These are phyloP conservation scores for Ustilaginoidea virens DNA, from an alignment of 2,329 filamentous ascomycete species.

Conservation along the genomic window DNA sequence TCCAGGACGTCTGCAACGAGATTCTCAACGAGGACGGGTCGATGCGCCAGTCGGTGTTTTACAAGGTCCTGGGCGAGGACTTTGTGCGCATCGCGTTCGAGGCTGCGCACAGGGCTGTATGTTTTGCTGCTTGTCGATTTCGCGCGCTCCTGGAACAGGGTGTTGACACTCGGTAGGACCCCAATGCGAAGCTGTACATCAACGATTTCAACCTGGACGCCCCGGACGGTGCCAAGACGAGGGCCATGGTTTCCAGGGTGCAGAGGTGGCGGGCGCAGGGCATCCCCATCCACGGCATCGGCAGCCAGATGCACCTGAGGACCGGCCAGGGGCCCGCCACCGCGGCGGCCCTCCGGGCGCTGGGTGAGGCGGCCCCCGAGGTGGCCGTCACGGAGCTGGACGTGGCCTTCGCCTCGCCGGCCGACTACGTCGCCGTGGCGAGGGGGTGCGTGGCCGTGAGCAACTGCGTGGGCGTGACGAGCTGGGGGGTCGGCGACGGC, in stretches of 20 bases:
- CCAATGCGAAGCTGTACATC: conserved; percentile 55
- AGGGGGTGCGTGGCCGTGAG: conserved; percentile 40
- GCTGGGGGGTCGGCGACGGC: conserved; percentile 38
- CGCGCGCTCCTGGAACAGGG: no score
- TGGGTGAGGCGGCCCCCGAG: conserved; percentile 35
- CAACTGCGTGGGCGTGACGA: conserved; percentile 51
- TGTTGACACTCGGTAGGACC: no score
- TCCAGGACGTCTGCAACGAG: conserved; percentile 3
- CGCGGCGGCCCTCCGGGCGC: conserved; percentile 32
- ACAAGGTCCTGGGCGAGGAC: conserved; percentile 50
- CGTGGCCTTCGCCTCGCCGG: conserved; percentile 38
- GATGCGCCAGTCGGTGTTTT: conserved; percentile 48
- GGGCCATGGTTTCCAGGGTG: conserved; percentile 40
- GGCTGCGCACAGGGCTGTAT: conserved; percentile 41
- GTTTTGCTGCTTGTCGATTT: no score
- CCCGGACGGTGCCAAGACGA: conserved; percentile 41
- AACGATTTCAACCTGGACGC: conserved; percentile 59
- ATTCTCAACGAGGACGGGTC: conserved; percentile 41
- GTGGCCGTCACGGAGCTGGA: conserved; percentile 55
- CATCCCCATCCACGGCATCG: not conserved
- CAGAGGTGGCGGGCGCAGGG: conserved; percentile 44
- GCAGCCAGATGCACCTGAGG: not conserved
- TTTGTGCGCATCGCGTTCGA: conserved; percentile 57
- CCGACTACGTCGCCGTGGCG: conserved; percentile 43
- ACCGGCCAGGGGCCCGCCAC: conserved; percentile 20